Base-by-base conservation (phyloP, 768 basidiomycete species). In the Tephrocybe sp. region DNA sequence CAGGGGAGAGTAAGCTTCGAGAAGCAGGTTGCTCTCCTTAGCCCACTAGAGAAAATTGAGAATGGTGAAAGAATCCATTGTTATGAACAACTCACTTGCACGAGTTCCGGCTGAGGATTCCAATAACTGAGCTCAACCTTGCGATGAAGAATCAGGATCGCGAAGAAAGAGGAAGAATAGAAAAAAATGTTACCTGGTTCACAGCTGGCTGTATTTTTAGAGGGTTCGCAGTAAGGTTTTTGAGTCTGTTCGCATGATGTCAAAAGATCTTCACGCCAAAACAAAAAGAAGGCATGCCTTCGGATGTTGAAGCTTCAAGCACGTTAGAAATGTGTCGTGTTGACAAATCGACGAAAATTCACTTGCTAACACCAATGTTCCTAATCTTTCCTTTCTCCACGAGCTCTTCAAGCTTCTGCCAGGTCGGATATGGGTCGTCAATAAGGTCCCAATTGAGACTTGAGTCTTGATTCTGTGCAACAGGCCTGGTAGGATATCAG, bases 341-440 rank as follows among this genome's bases (percentile, higher is more conserved):
- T 3, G n/a, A 42, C 12, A 5, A 14, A 12, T 3, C 23, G 26
- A 43, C 45, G n/a, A 43, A 9, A 6, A 54, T 77, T 52, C 51
- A 85, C 85, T 93, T 93, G 85, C 86, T 88, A 38, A 92, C 73
- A 38, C 91, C 91, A 48, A 92, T 92, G 58, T 89, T 86, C 62
- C 77, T 77, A 38, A 87, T 69, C 63, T 90, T 87, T 19, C 90
- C 90, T 58, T 83, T 84, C 55, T 81, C 80, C 3, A 89, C 85
- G 68, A 89, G 69, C 65, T 86, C 80, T 61, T 92, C 89, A 42
- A 92, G 79, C 55, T 82, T 89, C 62, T 84, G 72, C 89, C 89
- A 92, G 0, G 89, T 90, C 14, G 84, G 84, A 60, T 87, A 85
- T 1, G 87, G 82, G 60, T 90, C 74, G 19, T 78, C 80, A 5